Conservation (phyloP, 164 flowering plant species). For the Vitis riparia region DNA sequence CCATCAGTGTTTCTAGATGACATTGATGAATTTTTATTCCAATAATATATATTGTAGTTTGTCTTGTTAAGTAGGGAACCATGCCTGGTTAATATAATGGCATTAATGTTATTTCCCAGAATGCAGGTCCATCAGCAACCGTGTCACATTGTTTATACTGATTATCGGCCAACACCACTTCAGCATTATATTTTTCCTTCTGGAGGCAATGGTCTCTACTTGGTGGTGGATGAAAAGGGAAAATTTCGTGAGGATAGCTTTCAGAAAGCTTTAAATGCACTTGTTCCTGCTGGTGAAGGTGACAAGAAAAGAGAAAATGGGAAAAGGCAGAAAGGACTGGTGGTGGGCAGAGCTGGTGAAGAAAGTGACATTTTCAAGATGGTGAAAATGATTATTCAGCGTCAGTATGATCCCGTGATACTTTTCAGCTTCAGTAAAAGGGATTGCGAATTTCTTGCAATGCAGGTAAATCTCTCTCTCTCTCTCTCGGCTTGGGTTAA, state of each 20-base stretch:
- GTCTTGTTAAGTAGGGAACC: not conserved
- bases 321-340: constrained; percentile 74
- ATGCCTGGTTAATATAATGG: constrained; percentile 1
- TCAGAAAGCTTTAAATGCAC: constrained; percentile 92
- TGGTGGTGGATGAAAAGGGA: constrained; percentile 95
- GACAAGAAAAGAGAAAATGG: constrained; percentile 74
- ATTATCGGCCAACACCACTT: constrained; percentile 98
- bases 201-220: constrained; percentile 83
- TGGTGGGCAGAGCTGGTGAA: constrained; percentile 66
- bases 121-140: constrained; percentile 95
- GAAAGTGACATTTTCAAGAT: constrained; percentile 96
- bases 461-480: constrained; percentile 64
- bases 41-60: not conserved
- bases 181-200: constrained; percentile 95
- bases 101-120: constrained; percentile 9
- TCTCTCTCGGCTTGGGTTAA: too few relatives aligned
- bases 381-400: constrained; percentile 94
- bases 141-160: constrained; percentile 97
- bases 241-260: constrained; percentile 97
- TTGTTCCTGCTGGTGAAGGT: constrained; percentile 65
- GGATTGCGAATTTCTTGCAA: constrained; percentile 97
- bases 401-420: constrained; percentile 98
- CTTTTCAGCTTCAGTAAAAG: constrained; percentile 98
- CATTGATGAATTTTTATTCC: not conserved
- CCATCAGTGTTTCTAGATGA: not conserved